Evolutionary conservation across 352 stramenopile species (phyloP).

Genomic region (Plasmopara viticola): DNA sequence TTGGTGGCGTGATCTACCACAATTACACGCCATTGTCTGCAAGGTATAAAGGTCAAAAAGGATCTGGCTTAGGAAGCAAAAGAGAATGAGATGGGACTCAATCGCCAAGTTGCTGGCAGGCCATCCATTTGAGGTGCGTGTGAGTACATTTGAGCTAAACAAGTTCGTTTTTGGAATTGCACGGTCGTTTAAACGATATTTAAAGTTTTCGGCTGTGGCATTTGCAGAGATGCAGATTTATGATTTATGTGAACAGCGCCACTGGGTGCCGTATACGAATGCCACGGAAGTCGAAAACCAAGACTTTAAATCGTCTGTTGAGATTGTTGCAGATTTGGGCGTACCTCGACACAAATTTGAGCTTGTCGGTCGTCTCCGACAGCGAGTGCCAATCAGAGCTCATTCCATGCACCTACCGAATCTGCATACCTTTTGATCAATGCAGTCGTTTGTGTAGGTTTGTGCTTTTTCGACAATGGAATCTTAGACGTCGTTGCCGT

Average conservation of each 20-base stretch:
- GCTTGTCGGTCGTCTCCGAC: slow-evolving; percentile 17
- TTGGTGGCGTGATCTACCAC: no score
- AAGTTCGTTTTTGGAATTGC: slow-evolving; percentile 42
- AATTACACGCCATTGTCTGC: no score
- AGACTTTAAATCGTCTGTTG: slow-evolving; percentile 24
- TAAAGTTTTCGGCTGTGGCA: slow-evolving; percentile 47
- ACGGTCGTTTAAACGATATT: slow-evolving; percentile 43
- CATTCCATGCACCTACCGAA: no score
- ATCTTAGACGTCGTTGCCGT: slow-evolving; percentile 40
- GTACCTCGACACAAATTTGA: slow-evolving; percentile 14
- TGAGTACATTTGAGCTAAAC: slow-evolving; percentile 50
- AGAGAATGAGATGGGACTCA: slow-evolving; percentile 45
- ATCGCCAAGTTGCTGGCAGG: slow-evolving; percentile 43
- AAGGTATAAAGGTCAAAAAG: slow-evolving; percentile 29
- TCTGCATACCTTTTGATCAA: no score
- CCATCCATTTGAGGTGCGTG: slow-evolving; percentile 47
- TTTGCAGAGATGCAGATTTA: slow-evolving; percentile 47
- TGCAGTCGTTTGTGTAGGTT: no score
- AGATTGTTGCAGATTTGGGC: slow-evolving; percentile 31
- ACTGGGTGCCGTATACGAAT: slow-evolving; percentile 51
- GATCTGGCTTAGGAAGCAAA: slow-evolving; percentile 36
- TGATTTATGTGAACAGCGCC: slow-evolving; percentile 55
- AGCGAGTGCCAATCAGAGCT: slow-evolving; percentile 1
- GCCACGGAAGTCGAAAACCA: slow-evolving; percentile 30
- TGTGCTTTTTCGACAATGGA: no score